These are phyloP conservation scores for Bothriochloa decipiens DNA, from an alignment of 176 grass and related monocot genomes.

Conservation along the genomic window DNA sequence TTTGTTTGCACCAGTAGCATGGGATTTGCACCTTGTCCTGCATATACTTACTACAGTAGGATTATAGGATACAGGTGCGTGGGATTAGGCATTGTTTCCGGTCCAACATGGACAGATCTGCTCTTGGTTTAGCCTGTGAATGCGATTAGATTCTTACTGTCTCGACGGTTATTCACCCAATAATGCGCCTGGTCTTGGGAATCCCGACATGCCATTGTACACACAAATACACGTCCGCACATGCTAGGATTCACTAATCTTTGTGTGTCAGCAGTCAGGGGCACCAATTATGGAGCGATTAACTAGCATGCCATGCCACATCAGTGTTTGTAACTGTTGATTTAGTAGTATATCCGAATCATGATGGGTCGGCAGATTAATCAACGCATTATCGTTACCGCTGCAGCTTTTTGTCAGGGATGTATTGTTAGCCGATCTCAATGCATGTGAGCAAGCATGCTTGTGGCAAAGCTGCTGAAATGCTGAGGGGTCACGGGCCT, in stretches of 20 bases:
- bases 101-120: no score
- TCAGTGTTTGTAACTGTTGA: background rate
- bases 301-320: background rate
- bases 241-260: background rate
- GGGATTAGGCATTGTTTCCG: no score
- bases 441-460: background rate
- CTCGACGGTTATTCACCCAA: background rate
- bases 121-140: no score
- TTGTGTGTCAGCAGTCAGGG: background rate
- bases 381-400: background rate
- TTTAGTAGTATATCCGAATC: background rate
- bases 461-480: no score
- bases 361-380: conserved; percentile 18
- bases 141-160: background rate
- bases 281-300: background rate
- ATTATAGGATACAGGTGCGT: no score
- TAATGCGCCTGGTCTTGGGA: background rate
- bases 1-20: background rate
- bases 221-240: no score
- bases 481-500: background rate
- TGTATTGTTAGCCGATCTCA: background rate
- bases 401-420: background rate
- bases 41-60: no score
- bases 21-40: no score
- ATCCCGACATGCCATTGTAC: background rate